Evolutionary conservation across 2,329 filamentous ascomycete genomes (phyloP), one percentile per base, ranked within the genome.

Genomic region (Trichoderma gracile): DNA sequence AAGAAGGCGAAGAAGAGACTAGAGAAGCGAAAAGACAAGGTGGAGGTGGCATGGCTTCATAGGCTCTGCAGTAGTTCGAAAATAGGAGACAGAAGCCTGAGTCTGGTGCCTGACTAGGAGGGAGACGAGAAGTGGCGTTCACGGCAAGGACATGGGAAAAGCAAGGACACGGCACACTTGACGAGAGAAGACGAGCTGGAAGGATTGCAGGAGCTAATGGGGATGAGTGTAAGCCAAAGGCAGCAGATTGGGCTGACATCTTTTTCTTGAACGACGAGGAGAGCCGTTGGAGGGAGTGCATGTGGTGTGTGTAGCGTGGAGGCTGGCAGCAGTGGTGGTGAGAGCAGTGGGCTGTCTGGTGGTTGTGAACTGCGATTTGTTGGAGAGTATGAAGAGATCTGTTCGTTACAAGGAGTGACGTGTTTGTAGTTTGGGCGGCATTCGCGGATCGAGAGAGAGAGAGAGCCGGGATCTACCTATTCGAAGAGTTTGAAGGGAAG

Each of bases 101-200:
- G 30, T 33, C 57, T 52, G 46, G 57, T 60, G 57, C 57, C 33
- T 60, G 57, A 60, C 57, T 52, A 60, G 46, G 40, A 45, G 46
- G n/a, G 57, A 60, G n/a, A 43, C 33, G 46, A 33, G 46, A 52
- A 46, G 33, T 53, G 46, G 57, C 49, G 49, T 30, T 33, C 19
- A n/a, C 33, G 33, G 49, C 45, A 59, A 33, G 15, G 43, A 15
- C 19, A 49, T 27, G 45, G 43, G 45, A 21, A 21, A 49, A 58
- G 33, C 33, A 38, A 38, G 33, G 33, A 38, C 12, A 38, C 33
- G 33, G 12, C 33, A 38, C 33, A 38, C 12, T 38, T 38, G 33
- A 14, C 2, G 33, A 38, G 33, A 38, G 33, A 38, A 5, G 33
- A 27, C 19, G 30, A 30, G 15, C 23, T 59, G 56, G 45, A 40